Evolutionary conservation across 2,329 filamentous ascomycete species (phyloP).

Genomic region (Fusarium domesticum): DNA sequence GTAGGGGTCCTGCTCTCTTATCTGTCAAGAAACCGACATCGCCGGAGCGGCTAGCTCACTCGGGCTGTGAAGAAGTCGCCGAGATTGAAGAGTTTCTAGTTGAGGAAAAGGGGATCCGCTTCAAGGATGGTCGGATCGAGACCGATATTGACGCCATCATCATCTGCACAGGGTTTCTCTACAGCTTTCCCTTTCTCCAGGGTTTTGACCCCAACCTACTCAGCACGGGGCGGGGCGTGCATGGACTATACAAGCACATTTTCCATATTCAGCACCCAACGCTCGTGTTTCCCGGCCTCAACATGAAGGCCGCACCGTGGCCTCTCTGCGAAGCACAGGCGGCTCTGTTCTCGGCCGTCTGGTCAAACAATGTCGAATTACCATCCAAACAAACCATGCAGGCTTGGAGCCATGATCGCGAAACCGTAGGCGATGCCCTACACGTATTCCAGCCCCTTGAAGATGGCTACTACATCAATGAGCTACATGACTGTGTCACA

Average conservation of each 20-base stretch:
- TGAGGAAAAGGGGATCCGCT: constrained; percentile 58
- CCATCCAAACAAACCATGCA: constrained; percentile 64
- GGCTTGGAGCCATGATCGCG: constrained; percentile 63
- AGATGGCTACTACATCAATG: constrained; percentile 70
- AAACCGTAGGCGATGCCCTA: constrained; percentile 39
- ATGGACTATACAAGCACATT: constrained; percentile 74
- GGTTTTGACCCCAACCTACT: constrained; percentile 52
- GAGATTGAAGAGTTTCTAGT: constrained; percentile 57
- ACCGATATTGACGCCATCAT: constrained; percentile 70
- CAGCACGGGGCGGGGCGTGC: constrained; percentile 65
- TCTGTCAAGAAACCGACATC: constrained; percentile 55
- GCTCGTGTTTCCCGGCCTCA: constrained; percentile 71
- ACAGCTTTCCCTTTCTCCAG: constrained; percentile 71
- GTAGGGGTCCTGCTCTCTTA: constrained; percentile 59
- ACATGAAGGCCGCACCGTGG: constrained; percentile 86
- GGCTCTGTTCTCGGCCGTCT: constrained; percentile 72
- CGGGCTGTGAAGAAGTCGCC: constrained; percentile 49
- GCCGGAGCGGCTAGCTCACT: constrained; percentile 43
- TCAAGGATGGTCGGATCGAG: constrained; percentile 64
- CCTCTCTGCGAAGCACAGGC: constrained; percentile 75
- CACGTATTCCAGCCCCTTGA: constrained; percentile 34
- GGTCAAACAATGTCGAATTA: constrained; percentile 66
- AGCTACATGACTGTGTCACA: constrained; percentile 60
- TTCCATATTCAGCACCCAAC: constrained; percentile 75
- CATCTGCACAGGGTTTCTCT: constrained; percentile 90